These are phyloP conservation scores for Hypoxylon rickii DNA, from an alignment of 495 filamentous ascomycete genomes.

Conservation along the genomic window DNA sequence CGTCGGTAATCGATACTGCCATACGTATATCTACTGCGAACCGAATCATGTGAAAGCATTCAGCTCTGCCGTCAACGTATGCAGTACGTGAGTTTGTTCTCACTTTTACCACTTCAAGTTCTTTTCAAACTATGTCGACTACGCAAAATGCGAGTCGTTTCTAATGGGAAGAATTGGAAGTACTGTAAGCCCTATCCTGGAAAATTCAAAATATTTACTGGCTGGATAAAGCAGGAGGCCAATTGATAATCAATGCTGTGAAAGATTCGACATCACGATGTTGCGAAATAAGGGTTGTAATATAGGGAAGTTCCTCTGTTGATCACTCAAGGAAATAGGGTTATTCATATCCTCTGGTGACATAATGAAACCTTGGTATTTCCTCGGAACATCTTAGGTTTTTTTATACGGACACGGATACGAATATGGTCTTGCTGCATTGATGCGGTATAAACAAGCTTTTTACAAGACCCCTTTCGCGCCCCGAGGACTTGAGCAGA, in stretches of 20 bases:
- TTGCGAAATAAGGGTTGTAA: no score
- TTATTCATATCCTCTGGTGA: neutral
- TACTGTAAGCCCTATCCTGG: no score
- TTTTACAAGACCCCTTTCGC: neutral
- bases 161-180: no score
- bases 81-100: neutral
- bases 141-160: no score
- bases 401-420: neutral
- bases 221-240: no score
- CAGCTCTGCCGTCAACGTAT: neutral
- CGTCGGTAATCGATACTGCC: no score
- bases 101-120: neutral
- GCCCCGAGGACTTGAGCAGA: no score
- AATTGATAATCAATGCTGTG: no score
- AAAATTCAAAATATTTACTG: no score
- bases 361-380: neutral
- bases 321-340: neutral
- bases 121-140: neutral
- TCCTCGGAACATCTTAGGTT: neutral
- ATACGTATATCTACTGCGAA: no score
- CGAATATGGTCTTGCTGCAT: neutral
- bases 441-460: neutral
- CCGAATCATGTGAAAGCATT: neutral
- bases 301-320: no score
- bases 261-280: no score